Conservation (phyloP, 2,329 filamentous ascomycete genomes). For the Lomentospora prolificans region DNA sequence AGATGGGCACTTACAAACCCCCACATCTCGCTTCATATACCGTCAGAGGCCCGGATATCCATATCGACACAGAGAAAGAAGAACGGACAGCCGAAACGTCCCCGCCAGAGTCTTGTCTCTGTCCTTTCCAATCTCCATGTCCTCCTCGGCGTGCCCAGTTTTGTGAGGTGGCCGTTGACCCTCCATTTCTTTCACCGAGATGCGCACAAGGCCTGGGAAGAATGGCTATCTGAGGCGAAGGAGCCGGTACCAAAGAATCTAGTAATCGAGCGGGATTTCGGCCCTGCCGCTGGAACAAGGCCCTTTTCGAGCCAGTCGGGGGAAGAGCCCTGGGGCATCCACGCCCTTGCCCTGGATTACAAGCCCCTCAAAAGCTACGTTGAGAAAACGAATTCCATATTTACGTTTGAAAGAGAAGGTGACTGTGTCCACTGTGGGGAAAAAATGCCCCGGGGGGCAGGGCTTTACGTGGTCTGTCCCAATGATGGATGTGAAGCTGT, state of each 20-base stretch:
- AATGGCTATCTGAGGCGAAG: constrained; percentile 40
- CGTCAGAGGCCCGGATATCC: constrained; percentile 49
- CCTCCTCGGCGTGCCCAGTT: constrained; percentile 69
- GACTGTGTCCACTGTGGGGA: constrained; percentile 43
- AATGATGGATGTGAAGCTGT: constrained; percentile 43
- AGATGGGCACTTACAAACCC: constrained; percentile 92
- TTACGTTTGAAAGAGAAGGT: constrained; percentile 47
- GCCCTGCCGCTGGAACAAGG: constrained; percentile 10
- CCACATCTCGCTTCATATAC: constrained; percentile 70
- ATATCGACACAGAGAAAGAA: constrained; percentile 39
- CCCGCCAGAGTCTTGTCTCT: constrained; percentile 51
- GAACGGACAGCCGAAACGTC: constrained; percentile 45
- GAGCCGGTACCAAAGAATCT: constrained; percentile 38
- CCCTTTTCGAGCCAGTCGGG: not conserved
- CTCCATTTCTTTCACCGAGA: constrained; percentile 70
- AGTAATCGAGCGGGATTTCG: constrained; percentile 47
- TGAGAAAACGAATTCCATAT: constrained; percentile 42
- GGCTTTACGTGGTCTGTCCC: constrained; percentile 48
- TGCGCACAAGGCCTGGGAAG: constrained; percentile 59
- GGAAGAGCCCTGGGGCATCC: constrained; percentile 33
- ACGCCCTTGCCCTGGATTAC: constrained; percentile 47
- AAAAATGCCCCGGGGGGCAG: constrained; percentile 33
- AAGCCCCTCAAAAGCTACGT: constrained; percentile 41
- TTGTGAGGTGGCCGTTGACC: constrained; percentile 71
- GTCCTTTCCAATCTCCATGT: constrained; percentile 73